phyloP scores from a whole-genome alignment of 495 filamentous ascomycete genomes.

The Hypoxylon perforatum region DNA sequence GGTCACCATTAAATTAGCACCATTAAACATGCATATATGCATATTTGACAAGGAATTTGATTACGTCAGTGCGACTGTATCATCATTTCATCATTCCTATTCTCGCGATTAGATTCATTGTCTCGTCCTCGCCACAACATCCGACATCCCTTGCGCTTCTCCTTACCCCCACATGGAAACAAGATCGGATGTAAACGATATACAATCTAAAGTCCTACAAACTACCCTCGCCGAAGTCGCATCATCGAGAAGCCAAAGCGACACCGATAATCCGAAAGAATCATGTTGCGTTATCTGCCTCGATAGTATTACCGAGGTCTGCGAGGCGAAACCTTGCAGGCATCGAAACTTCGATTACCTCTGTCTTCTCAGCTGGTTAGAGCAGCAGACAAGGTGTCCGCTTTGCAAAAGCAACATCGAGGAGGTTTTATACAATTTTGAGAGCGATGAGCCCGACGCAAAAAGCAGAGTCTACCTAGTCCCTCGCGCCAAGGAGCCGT shows the following conservation, averaged over 20 bases:
- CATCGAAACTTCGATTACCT: conserved; percentile 87
- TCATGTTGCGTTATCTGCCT: conserved; percentile 78
- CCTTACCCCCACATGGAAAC: conserved; percentile 43
- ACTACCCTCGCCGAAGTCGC: conserved; percentile 60
- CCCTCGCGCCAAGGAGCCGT: conserved; percentile 36
- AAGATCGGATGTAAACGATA: conserved; percentile 42
- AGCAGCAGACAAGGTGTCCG: conserved; percentile 78
- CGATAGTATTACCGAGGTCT: conserved; percentile 75
- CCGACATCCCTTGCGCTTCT: neutral
- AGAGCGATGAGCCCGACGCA: conserved; percentile 58
- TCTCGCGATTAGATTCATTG: too few species aligned
- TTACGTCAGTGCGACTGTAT: too few species aligned
- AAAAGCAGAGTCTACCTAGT: conserved; percentile 63
- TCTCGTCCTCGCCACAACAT: neutral
- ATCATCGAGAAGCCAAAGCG: conserved; percentile 34
- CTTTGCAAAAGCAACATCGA: conserved; percentile 78
- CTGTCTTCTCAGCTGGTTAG: conserved; percentile 85
- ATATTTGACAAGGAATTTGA: too few species aligned
- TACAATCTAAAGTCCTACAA: conserved; percentile 57
- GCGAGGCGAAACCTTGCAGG: conserved; percentile 76
- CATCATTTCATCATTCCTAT: too few species aligned
- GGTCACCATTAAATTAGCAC: too few species aligned
- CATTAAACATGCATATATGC: too few species aligned
- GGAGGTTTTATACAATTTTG: conserved; percentile 74
- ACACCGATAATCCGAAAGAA: conserved; percentile 40